Percentiles rank a stretch among this genome's conserved stretches.
phyloP scores from a whole-genome alignment of 257 asterid genomes.

The Fraxinus anomala region DNA sequence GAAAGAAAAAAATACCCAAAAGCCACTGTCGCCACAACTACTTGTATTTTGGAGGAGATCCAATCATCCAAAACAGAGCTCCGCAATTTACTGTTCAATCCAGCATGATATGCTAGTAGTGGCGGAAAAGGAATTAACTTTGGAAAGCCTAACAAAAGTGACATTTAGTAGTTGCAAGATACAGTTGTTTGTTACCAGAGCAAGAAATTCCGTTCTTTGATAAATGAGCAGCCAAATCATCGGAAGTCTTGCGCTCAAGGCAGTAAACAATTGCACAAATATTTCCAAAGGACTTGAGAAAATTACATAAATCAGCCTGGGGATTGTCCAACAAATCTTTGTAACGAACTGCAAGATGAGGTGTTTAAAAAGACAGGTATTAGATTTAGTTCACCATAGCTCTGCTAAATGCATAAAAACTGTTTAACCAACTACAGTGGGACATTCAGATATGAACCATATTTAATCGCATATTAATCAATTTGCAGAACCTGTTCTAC shows the following conservation, averaged over 20 bases:
- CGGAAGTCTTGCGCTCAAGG: constrained; percentile 91
- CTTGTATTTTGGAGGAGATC: constrained; percentile 90
- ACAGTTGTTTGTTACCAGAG: constrained; percentile 59
- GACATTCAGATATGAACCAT: neutral
- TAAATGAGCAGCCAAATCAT: constrained; percentile 78
- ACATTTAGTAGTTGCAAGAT: constrained; percentile 18
- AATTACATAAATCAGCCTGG: constrained; percentile 72
- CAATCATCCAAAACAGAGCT: constrained; percentile 85
- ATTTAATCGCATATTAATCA: constrained; percentile 11
- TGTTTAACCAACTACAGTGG: constrained; percentile 6
- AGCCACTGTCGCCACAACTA: constrained; percentile 94
- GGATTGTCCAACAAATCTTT: constrained; percentile 89
- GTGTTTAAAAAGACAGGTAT: constrained; percentile 24
- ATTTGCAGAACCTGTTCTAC: neutral
- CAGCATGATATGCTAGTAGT: constrained; percentile 88
- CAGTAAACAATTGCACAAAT: constrained; percentile 87
- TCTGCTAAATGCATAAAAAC: neutral
- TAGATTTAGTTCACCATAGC: neutral
- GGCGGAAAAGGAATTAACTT: constrained; percentile 27
- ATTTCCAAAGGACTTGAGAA: constrained; percentile 77
- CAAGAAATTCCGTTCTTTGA: constrained; percentile 68
- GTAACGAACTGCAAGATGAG: constrained; percentile 75
- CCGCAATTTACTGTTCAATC: constrained; percentile 76
- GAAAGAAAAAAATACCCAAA: constrained; percentile 68
- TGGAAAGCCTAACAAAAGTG: constrained; percentile 26